Percentiles rank a stretch among this genome's conserved stretches.
Conservation (phyloP, 257 asterid genomes). For the Orobanche coerulescens region DNA sequence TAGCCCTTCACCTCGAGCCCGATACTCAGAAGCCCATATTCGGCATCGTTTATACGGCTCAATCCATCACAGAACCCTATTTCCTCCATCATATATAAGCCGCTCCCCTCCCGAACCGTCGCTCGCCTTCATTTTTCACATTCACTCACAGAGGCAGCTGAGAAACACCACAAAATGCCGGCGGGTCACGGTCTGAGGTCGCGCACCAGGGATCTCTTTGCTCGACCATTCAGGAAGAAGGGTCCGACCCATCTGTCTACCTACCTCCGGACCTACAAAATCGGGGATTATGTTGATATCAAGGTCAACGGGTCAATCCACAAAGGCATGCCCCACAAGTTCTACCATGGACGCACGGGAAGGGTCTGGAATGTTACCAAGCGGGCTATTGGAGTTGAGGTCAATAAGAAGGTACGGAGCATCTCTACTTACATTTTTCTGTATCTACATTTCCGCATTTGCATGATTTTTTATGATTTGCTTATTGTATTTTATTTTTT, state of each 20-base stretch:
- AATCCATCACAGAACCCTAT: constrained; percentile 20
- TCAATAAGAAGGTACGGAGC: constrained; percentile 47
- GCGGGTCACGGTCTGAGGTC: constrained; percentile 61
- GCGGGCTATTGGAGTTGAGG: constrained; percentile 55
- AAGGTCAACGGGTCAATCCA: constrained; percentile 58
- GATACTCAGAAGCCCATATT: background rate
- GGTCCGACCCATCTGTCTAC: constrained; percentile 51
- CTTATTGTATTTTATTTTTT: background rate
- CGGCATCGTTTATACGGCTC: constrained; percentile 2
- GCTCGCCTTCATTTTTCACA: background rate
- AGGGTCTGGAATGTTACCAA: constrained; percentile 61
- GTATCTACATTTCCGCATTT: background rate
- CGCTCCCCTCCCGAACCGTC: background rate
- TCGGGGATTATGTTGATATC: constrained; percentile 56
- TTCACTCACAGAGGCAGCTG: constrained; percentile 8
- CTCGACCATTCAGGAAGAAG: constrained; percentile 49
- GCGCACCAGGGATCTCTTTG: constrained; percentile 51
- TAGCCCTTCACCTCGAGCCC: background rate
- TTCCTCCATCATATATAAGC: constrained; percentile 12
- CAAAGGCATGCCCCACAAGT: constrained; percentile 67
- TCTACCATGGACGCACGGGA: constrained; percentile 64
- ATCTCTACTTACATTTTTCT: background rate
- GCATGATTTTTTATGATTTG: background rate
- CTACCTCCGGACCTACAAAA: constrained; percentile 43
- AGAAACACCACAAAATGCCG: constrained; percentile 36